Base-by-base conservation (phyloP, 257 asterid species). In the Petrea volubilis region DNA sequence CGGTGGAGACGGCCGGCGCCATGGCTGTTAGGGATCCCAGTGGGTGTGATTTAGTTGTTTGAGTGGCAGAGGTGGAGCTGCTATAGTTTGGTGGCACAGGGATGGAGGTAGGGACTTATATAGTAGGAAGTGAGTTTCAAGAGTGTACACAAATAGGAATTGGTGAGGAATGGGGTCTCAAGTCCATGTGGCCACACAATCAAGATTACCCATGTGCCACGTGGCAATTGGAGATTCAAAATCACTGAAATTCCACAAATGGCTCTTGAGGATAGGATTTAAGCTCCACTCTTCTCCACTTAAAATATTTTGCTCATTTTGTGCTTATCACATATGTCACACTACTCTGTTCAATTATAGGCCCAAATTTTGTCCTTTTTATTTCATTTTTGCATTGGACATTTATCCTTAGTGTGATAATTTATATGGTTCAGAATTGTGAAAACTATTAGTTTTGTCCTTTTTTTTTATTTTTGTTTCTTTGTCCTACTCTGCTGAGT, bases 121-220 rank as follows among this genome's bases (percentile, higher is more conserved):
- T 83, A 83, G 60, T 24, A 66, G 70, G 56, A 60, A 47, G 2
- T 63, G 53, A 56, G 56, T 60, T 20, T 31, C 52, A 68, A 82
- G 78, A 50, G 76, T 67, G 82, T 67, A 46, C 83, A 81, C 81
- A 67, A 58, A 75, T 60, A 64, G 49, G 43, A 49, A 49, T 64
- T 36, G 11, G 55, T 56, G 2, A 41, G 72, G 88, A 77, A 79
- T 72, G 81, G 86, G 76, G 56, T 78, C 43, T 44, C 67, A 71
- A 60, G 49, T 49, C 77, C 20, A 61, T 51, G 8, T 64, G 74
- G 78, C 96, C 96, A 90, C 96, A 90, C 91, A 84, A 73, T 81
- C 77, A 84, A 79, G 96, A 90, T 90, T 81, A 78, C 75, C 53
- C 72, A 56, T 43, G 2, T 52, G 88, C 80, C 95, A 90, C 92